phyloP scores from a whole-genome alignment of 2,329 filamentous ascomycete genomes.

The Cadophora malorum region DNA sequence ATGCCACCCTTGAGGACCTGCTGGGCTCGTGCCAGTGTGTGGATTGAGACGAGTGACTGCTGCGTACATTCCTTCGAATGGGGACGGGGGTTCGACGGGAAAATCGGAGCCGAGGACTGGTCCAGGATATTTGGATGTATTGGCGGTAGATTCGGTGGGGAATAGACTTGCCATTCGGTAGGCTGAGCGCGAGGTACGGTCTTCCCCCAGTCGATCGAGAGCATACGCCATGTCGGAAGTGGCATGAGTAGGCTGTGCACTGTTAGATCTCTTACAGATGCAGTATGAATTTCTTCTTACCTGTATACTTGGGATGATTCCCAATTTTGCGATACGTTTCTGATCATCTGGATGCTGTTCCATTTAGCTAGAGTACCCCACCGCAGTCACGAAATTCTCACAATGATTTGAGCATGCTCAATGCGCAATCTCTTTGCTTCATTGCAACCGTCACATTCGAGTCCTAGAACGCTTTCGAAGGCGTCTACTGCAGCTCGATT shows the following conservation, averaged over 20 bases:
- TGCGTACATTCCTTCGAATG: constrained; percentile 73
- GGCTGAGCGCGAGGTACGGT: constrained; percentile 61
- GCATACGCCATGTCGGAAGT: constrained; percentile 76
- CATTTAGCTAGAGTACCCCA: background rate
- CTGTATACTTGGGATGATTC: constrained; percentile 72
- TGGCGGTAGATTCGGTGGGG: constrained; percentile 38
- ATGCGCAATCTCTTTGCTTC: constrained; percentile 66
- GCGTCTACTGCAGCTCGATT: constrained; percentile 70
- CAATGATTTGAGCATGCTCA: constrained; percentile 73
- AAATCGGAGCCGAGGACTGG: constrained; percentile 73
- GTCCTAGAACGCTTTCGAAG: constrained; percentile 61
- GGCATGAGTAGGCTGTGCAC: constrained; percentile 64
- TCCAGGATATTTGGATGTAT: constrained; percentile 33
- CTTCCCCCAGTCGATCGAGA: constrained; percentile 61
- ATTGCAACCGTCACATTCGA: constrained; percentile 62
- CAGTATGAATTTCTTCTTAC: constrained; percentile 9
- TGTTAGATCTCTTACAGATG: constrained; percentile 7
- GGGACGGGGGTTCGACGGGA: constrained; percentile 72
- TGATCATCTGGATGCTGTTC: constrained; percentile 64
- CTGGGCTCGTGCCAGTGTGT: constrained; percentile 57
- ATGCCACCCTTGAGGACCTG: constrained; percentile 62
- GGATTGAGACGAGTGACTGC: constrained; percentile 68
- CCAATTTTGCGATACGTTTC: constrained; percentile 60
- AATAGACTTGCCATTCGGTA: constrained; percentile 72
- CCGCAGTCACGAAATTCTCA: constrained; percentile 20